These are phyloP conservation scores for Peniophora sp. DNA, from an alignment of 1,284 basidiomycete species.

Conservation along the genomic window DNA sequence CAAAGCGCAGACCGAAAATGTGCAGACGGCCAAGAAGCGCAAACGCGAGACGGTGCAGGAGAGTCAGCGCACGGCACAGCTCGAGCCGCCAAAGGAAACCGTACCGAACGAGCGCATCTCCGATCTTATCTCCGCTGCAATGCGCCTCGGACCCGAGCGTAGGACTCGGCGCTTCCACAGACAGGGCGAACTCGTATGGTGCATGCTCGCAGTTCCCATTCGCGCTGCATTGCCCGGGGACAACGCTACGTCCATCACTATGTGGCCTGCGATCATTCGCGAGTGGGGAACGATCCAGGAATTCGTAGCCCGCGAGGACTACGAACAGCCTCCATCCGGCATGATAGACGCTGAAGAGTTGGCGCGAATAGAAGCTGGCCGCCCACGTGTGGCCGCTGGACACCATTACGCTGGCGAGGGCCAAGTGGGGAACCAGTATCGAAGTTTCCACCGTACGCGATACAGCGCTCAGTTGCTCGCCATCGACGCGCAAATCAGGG, in stretches of 20 bases:
- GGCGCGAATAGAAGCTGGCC: not conserved
- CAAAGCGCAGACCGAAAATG: slow-evolving; percentile 25
- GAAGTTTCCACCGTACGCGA: slow-evolving; percentile 35
- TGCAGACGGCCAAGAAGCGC: slow-evolving; percentile 31
- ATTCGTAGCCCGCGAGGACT: slow-evolving; percentile 11
- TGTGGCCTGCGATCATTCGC: slow-evolving; percentile 69
- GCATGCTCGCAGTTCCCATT: slow-evolving; percentile 47
- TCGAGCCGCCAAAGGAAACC: too few species aligned
- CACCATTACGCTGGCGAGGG: too few species aligned
- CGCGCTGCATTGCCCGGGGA: slow-evolving; percentile 13
- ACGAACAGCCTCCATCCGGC: not conserved
- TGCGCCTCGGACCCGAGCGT: slow-evolving; percentile 25
- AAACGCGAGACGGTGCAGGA: slow-evolving; percentile 46
- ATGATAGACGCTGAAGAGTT: slow-evolving; percentile 1
- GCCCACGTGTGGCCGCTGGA: not conserved
- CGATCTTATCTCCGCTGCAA: slow-evolving; percentile 48
- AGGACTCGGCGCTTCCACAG: slow-evolving; percentile 48
- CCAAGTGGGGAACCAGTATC: not conserved
- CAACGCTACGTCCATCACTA: slow-evolving; percentile 37
- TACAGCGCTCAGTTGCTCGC: slow-evolving; percentile 64
- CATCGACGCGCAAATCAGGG: slow-evolving; percentile 34
- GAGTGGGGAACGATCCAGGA: slow-evolving; percentile 33
- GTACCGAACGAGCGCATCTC: slow-evolving; percentile 28
- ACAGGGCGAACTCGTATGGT: slow-evolving; percentile 71
- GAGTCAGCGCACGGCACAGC: not conserved